A percentile compares a stretch with the other conserved stretches of the same genome.
phyloP scores from a whole-genome alignment of 495 filamentous ascomycete genomes.

The Aspergillus haitiensis region DNA sequence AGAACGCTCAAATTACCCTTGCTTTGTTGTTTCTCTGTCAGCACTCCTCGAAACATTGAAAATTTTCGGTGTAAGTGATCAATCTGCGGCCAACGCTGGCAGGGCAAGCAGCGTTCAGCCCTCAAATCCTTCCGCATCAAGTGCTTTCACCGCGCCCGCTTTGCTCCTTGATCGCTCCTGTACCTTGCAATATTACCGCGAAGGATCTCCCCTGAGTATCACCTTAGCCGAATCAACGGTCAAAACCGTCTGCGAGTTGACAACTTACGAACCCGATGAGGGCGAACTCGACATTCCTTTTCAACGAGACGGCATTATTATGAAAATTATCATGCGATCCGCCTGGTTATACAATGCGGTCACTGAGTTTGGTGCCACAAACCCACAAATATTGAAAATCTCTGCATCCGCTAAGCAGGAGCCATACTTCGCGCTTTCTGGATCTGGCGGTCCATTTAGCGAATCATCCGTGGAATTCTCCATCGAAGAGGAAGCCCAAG shows the following conservation, averaged over 20 bases:
- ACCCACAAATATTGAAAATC: constrained; percentile 62
- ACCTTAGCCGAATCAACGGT: constrained; percentile 82
- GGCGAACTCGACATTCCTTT: constrained; percentile 76
- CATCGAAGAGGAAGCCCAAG: constrained; percentile 55
- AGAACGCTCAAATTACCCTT: constrained; percentile 39
- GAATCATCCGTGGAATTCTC: constrained; percentile 83
- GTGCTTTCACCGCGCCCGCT: constrained; percentile 73
- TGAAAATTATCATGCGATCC: constrained; percentile 94
- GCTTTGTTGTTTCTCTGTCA: constrained; percentile 81
- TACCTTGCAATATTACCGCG: constrained; percentile 68
- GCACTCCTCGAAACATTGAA: constrained; percentile 92
- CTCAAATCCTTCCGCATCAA: constrained; percentile 43
- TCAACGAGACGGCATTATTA: constrained; percentile 69
- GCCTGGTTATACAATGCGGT: constrained; percentile 82
- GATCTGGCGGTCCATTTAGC: constrained; percentile 71
- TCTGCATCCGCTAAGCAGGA: constrained; percentile 57
- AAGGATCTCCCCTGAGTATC: constrained; percentile 75
- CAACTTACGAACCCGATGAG: constrained; percentile 76
- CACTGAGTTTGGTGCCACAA: constrained; percentile 73
- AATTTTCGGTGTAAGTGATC: constrained; percentile 82
- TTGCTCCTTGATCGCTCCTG: constrained; percentile 81
- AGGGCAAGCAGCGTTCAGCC: constrained; percentile 52
- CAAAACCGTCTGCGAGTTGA: constrained; percentile 86
- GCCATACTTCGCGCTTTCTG: constrained; percentile 72
- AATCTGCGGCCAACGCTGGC: constrained; percentile 49